Percentiles rank a stretch among this genome's conserved stretches.
phyloP scores from a whole-genome alignment of 164 flowering plant genomes.

The Magnolia officinalis region DNA sequence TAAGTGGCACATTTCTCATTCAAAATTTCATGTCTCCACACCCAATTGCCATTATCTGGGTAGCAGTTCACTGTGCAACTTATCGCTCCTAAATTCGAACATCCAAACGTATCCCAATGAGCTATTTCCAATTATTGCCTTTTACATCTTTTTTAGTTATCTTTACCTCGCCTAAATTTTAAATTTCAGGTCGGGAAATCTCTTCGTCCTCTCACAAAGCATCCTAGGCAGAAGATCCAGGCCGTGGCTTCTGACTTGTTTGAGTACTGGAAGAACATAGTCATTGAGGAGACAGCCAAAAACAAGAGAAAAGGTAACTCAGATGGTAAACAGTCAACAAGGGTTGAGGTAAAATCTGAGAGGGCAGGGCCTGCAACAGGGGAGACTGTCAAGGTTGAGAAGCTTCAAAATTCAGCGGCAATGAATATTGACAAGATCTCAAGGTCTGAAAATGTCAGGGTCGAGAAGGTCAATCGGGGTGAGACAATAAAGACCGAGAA shows the following conservation, averaged over 20 bases:
- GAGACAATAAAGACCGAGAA: conserved; percentile 21
- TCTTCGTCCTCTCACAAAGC: conserved; percentile 76
- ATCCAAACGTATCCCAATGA: no score
- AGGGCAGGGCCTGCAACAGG: conserved; percentile 8
- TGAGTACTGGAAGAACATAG: conserved; percentile 74
- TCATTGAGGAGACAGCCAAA: conserved; percentile 58
- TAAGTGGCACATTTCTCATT: no score
- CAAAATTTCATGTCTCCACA: no score
- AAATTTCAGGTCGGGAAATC: conserved; percentile 68
- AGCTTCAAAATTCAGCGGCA: conserved; percentile 19
- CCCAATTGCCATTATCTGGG: no score
- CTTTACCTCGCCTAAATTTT: neutral
- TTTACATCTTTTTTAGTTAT: neutral
- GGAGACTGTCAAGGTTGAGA: conserved; percentile 15
- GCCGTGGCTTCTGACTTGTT: conserved; percentile 61
- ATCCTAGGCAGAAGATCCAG: conserved; percentile 64
- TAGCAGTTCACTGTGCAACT: no score
- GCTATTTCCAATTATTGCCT: no score
- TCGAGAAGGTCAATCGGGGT: conserved; percentile 26
- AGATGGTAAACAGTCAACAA: conserved; percentile 25
- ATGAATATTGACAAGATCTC: conserved; percentile 30
- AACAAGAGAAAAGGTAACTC: conserved; percentile 46
- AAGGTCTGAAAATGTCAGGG: conserved; percentile 25
- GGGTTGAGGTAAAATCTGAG: conserved; percentile 17
- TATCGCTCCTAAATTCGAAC: no score